A percentile compares a stretch with the other conserved stretches of the same genome.
Evolutionary conservation across 2,329 filamentous ascomycete genomes (phyloP).

Genomic region (Aureobasidium sp.): DNA sequence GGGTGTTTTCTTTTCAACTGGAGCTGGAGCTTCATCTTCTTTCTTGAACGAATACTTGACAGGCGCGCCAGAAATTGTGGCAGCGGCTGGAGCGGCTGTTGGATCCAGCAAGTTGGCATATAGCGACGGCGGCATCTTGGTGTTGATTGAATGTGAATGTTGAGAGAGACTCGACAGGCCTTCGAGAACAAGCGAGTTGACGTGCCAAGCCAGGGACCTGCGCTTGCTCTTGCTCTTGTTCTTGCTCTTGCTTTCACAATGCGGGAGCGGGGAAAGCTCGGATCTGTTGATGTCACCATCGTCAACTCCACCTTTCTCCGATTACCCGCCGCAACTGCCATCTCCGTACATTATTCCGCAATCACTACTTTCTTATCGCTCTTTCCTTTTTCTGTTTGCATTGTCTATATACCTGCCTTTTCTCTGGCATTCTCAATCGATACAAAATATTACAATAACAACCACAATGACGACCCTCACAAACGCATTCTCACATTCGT

Average conservation of each 20-base stretch:
- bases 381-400: not conserved
- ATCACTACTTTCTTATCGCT: not conserved
- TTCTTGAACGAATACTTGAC: constrained; percentile 68
- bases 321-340: not conserved
- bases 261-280: constrained; percentile 9
- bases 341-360: not conserved
- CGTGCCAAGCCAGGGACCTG: not conserved
- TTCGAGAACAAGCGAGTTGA: not conserved
- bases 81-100: constrained; percentile 30
- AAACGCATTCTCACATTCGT: constrained; percentile 48
- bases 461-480: constrained; percentile 48
- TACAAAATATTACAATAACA: not conserved
- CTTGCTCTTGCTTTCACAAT: too few species aligned
- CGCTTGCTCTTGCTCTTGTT: too few species aligned
- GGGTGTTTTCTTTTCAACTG: constrained; percentile 52
- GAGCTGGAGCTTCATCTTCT: constrained; percentile 39
- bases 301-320: not conserved
- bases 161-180: not conserved
- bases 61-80: constrained; percentile 71
- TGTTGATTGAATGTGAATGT: not conserved
- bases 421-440: not conserved
- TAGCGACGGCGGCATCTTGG: constrained; percentile 45
- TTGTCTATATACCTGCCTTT: not conserved
- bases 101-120: constrained; percentile 76
- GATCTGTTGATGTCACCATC: not conserved